Base-by-base conservation (phyloP, 2,329 filamentous ascomycete genomes). In the Cordyceps pruinosa region DNA sequence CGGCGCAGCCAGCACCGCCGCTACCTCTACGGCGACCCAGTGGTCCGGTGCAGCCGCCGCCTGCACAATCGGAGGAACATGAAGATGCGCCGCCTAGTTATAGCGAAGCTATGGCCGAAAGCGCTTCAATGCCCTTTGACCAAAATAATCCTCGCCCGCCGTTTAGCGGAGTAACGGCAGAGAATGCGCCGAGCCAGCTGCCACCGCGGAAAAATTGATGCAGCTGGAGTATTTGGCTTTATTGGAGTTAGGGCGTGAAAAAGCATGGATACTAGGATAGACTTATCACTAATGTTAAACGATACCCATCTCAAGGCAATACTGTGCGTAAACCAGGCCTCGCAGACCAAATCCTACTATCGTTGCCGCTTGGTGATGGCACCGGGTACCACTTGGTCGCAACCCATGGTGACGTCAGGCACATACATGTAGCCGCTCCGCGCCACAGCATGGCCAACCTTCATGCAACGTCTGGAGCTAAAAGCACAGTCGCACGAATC, bases 61-160 rank as follows among this genome's bases (percentile, higher is more conserved):
- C 85, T 21, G 64, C 61, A 5, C 66, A 69, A 1, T 68, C 69
- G n/a, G 77, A 78, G 35, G 67, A 69, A 0, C 77, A 82, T 61
- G 86, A 90, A 32, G 90, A 94, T 57, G 89, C 90, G n/a, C 92
- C 93, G 19, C 92, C 92, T 8, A 96, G 90, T 66, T 97, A 97
- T 67, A 91, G 96, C 72, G 92, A 97, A 71, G 91, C 90, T 13
- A 86, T 97, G 73, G 91, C 90, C 7, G 86, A 89, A 62, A 83
- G 86, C 58, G 73, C 94, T 60, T 71, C 76, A 0, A 86, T 83
- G 35, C 89, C 90, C 1, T 83, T 90, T 57, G 82, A 90, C 67
- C 88, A 60, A 75, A 61, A 65, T 60, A 67, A 71, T 41, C 68
- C 86, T 26, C 78, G 91, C 64, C 84, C 86, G 28, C 84, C 83